Evolutionary conservation across 2,329 filamentous ascomycete genomes (phyloP).

Genomic region (Penicillium hordei): DNA sequence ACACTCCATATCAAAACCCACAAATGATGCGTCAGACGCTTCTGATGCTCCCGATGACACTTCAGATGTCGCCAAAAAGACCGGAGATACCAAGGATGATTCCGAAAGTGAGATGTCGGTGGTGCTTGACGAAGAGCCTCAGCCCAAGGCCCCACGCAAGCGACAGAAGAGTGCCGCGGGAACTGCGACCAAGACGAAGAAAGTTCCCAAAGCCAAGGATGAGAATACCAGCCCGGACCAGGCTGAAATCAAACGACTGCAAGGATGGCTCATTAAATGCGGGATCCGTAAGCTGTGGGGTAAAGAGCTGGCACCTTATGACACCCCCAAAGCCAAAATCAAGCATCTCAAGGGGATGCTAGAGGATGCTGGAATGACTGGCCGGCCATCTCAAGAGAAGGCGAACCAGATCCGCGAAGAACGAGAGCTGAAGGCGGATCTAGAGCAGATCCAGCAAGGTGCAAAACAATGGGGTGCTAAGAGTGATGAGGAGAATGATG

Average conservation of each 20-base stretch:
- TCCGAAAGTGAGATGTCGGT: conserved; percentile 69
- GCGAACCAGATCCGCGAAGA: conserved; percentile 84
- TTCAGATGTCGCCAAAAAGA: conserved; percentile 13
- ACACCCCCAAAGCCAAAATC: conserved; percentile 76
- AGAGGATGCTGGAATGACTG: conserved; percentile 79
- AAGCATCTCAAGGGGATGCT: conserved; percentile 77
- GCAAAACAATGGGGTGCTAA: conserved; percentile 72
- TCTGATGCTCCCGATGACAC: conserved; percentile 18
- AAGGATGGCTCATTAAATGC: conserved; percentile 83
- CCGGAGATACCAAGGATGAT: conserved; percentile 46
- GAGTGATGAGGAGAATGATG: conserved; percentile 41
- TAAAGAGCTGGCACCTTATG: conserved; percentile 74
- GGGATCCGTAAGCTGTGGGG: conserved; percentile 91
- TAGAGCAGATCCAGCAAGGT: conserved; percentile 81
- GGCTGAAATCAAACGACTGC: conserved; percentile 81
- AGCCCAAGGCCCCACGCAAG: conserved; percentile 60
- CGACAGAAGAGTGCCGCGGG: conserved; percentile 32
- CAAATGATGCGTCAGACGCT: conserved; percentile 2
- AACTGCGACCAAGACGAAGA: conserved; percentile 34
- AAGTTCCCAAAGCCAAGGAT: conserved; percentile 45
- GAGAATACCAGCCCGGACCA: conserved; percentile 61
- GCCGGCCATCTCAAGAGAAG: conserved; percentile 80
- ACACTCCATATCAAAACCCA: background rate
- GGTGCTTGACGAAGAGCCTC: conserved; percentile 72
- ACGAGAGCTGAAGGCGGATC: conserved; percentile 78